Evolutionary conservation across 495 filamentous ascomycete species (phyloP).

Genomic region (Mytilinidion resinicola): DNA sequence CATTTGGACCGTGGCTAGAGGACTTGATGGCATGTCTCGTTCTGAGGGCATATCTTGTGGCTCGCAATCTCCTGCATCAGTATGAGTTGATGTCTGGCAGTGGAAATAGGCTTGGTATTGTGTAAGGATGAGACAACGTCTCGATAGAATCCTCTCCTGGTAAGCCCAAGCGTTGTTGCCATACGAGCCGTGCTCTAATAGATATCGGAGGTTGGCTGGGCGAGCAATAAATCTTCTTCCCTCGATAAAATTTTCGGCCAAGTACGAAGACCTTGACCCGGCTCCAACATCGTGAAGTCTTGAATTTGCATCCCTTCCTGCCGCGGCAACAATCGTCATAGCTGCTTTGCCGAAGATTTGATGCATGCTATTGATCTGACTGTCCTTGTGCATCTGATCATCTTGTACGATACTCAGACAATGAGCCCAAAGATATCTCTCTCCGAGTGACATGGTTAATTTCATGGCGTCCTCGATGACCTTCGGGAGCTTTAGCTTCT

Average conservation of each 20-base stretch:
- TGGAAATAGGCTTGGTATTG: background rate
- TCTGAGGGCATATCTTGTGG: background rate
- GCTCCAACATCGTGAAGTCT: background rate
- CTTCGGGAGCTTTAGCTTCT: background rate
- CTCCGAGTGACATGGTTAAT: background rate
- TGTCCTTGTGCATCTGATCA: background rate
- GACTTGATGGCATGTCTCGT: background rate
- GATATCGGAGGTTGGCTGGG: background rate
- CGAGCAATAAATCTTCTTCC: background rate
- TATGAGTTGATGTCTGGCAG: background rate
- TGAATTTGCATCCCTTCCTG: background rate
- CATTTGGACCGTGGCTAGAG: background rate
- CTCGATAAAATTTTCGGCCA: background rate
- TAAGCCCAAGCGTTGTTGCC: background rate
- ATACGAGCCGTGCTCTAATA: background rate
- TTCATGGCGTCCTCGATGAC: conserved; percentile 9
- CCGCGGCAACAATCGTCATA: conserved; percentile 1
- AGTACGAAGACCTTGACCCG: background rate
- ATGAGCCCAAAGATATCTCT: conserved; percentile 9
- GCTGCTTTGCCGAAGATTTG: conserved; percentile 1
- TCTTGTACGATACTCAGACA: conserved; percentile 4
- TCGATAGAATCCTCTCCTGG: background rate
- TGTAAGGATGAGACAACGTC: background rate
- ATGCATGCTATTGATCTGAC: background rate
- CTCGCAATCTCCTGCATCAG: background rate